These are phyloP conservation scores for Podospora conica DNA, from an alignment of 495 filamentous ascomycete species.

Conservation along the genomic window DNA sequence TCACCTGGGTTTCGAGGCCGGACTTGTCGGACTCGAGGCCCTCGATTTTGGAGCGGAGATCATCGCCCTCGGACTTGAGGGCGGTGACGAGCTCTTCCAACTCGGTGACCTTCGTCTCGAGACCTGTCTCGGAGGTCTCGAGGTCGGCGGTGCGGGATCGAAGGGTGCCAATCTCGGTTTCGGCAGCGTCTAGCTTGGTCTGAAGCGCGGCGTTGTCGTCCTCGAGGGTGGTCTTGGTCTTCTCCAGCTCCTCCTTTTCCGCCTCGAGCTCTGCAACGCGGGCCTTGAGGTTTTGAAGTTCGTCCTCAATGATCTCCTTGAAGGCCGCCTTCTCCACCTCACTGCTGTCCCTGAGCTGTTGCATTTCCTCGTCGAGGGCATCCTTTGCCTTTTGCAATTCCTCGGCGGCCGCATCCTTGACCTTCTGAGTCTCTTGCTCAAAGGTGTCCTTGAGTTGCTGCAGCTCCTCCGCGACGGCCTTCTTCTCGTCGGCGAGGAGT, in stretches of 20 bases:
- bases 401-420: slow-evolving; percentile 17
- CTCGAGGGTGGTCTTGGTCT: slow-evolving; percentile 25
- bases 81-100: slow-evolving; percentile 21
- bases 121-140: slow-evolving; percentile 18
- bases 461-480: slow-evolving; percentile 19
- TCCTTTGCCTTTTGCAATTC: slow-evolving; percentile 21
- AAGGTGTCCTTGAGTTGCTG: slow-evolving; percentile 14
- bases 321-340: slow-evolving; percentile 9
- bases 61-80: slow-evolving; percentile 14
- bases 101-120: slow-evolving; percentile 15
- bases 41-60: slow-evolving; percentile 25
- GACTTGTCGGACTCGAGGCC: slow-evolving; percentile 32
- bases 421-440: slow-evolving; percentile 18
- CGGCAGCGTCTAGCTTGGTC: slow-evolving; percentile 19
- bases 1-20: slow-evolving; percentile 29
- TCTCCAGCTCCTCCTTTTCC: slow-evolving; percentile 31
- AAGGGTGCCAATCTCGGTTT: slow-evolving; percentile 22
- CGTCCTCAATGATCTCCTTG: slow-evolving; percentile 16
- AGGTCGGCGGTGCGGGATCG: slow-evolving; percentile 18
- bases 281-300: slow-evolving; percentile 13
- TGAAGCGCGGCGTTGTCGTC: slow-evolving; percentile 32
- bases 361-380: slow-evolving; percentile 10
- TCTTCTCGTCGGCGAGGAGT: slow-evolving; percentile 16
- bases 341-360: slow-evolving; percentile 8
- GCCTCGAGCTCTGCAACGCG: slow-evolving; percentile 32